Base-by-base conservation (phyloP, 805 yeast species). In the Hemisphaericaspora nanyangensis region DNA sequence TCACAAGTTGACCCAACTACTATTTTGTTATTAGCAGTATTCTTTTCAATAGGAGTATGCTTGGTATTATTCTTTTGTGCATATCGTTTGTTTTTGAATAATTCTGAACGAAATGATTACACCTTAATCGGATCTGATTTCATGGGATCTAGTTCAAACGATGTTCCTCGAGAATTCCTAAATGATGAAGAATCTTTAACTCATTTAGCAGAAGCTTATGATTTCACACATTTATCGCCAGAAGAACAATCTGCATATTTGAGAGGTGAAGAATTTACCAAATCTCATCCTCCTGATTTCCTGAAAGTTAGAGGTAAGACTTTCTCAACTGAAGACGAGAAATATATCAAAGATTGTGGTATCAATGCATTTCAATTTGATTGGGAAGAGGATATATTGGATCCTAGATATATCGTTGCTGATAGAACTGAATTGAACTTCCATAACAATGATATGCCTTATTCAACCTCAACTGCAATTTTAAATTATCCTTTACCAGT, bases 331-430 rank as follows among this genome's bases (percentile, higher is more conserved):
- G 63, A 56, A 20, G 65, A 55, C 41, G 65, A 60, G 15, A 43
- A 45, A 4, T 38, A 56, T 10, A 53, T 65, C 31, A 60, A 56
- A 35, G 73, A 68, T 17, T 50, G 52, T 31, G 74, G 74, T 7
- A 56, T 66, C 16, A 49, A 46, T 42, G 72, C 73, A 6, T 68
- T 65, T 40, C 66, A 63, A 40, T 68, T 66, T 38, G 68, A 59
- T 31, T 69, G 61, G 42, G 73, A 68, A 20, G 38, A 34, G 12
- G 58, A 55, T 20, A 45, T 55, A 35, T 41, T 65, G 11, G 51
- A 54, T 15, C 61, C 72, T 5, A 46, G 68, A 15, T 68, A 45
- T 37, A 44, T 63, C 1, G 73, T 68, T 7, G 70, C 61, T 10
- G 74, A 67, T 47, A 53, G 51, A 34, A 66, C 71, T 3, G 72